A percentile compares a stretch with the other conserved stretches of the same genome.
phyloP scores from a whole-genome alignment of 441 rosid genomes.

The Erodium trifolium region DNA sequence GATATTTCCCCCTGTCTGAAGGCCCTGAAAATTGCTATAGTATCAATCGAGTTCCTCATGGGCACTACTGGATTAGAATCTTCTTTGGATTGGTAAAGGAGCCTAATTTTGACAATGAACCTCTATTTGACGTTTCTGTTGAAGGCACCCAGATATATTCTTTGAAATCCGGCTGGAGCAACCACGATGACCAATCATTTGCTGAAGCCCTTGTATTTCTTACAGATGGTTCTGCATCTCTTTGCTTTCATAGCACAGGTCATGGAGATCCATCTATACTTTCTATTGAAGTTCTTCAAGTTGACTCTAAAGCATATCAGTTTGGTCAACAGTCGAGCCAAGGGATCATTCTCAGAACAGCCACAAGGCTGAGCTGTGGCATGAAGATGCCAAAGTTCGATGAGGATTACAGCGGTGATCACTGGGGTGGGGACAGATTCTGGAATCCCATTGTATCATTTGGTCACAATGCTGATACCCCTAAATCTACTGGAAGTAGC shows the following conservation, averaged over 20 bases:
- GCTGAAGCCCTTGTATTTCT: conserved; percentile 75
- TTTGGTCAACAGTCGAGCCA: conserved; percentile 52
- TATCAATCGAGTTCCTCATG: conserved; percentile 57
- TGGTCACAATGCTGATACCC: conserved; percentile 45
- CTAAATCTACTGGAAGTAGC: conserved; percentile 50
- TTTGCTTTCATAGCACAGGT: conserved; percentile 95
- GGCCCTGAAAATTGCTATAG: conserved; percentile 88
- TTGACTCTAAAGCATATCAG: conserved; percentile 68
- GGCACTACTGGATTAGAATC: conserved; percentile 72
- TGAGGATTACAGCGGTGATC: conserved; percentile 66
- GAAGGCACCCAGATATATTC: conserved; percentile 82
- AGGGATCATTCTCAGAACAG: conserved; percentile 59
- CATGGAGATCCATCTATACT: conserved; percentile 91
- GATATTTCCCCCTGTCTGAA: conserved; percentile 78
- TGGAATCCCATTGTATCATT: conserved; percentile 60
- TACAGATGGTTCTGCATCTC: conserved; percentile 51
- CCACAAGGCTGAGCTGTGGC: conserved; percentile 69
- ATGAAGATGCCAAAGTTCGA: conserved; percentile 59
- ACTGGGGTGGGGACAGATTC: conserved; percentile 98
- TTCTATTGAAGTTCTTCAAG: conserved; percentile 79
- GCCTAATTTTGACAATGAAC: conserved; percentile 55
- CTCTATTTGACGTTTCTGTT: conserved; percentile 78
- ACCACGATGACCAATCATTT: conserved; percentile 65
- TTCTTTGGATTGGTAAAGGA: conserved; percentile 53
- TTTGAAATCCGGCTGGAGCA: conserved; percentile 75